Evolutionary conservation across 2,329 filamentous ascomycete species (phyloP), one percentile per base, ranked within the genome.

Genomic region (Mollisiaceae sp.): DNA sequence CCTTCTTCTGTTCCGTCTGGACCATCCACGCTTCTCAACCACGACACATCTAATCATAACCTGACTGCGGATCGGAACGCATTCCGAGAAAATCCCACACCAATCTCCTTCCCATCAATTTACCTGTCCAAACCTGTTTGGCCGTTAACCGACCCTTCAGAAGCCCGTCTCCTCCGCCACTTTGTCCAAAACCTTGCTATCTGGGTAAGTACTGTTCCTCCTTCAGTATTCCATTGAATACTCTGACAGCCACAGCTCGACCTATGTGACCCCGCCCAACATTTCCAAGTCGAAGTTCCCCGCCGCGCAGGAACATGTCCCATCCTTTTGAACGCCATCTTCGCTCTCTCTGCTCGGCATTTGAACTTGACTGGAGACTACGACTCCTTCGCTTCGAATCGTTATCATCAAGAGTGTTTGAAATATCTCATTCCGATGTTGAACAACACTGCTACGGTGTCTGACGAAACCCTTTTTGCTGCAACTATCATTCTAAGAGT

Each of bases 401-500:
- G 78, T 18, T 87, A 88, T 66, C 82, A 86, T 64, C 79, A 83
- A 58, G 79, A 82, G 62, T 87, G 85, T 66, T 77, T 87, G 20
- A 80, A 79, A 20, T 75, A 81, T 60, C 77, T 85, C 5, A 83
- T 82, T 36, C 82, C 82, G 3, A 79, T 82, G 73, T 73, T 84
- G 24, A 78, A 78, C 43, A 77, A 79, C 38, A 70, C 78, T 0
- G 75, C 75, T 2, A 79, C 78, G 2, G 76, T 81, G 1, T 74
- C 79, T 18, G 82, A 85, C 65, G 83, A 85, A 70, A 82, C 83
- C 41, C 73, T 85, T 1, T 80, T 86, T 39, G 84, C 85, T 0
- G 84, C 85, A 0, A 83, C 82, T 0, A 85, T 87, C 38, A 85
- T 88, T 11, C 77, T 88, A 1, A 79, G 86, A 1, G 83, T 85